Evolutionary conservation across 805 yeast species (phyloP).

Genomic region (Yarrowia sp.): DNA sequence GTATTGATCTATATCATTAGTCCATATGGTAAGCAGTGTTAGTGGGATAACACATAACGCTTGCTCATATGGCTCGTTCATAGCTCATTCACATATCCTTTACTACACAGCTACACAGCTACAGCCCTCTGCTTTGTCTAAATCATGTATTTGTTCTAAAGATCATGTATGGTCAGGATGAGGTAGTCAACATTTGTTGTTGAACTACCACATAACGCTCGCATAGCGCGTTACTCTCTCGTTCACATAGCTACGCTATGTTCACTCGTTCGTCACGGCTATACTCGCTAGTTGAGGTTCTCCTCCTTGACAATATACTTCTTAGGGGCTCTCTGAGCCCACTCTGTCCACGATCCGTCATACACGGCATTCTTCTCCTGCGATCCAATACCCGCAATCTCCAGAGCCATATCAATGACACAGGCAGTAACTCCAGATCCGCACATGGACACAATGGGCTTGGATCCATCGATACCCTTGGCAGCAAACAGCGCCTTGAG

Average conservation of each 20-base stretch:
- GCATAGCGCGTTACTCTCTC: too few relatives aligned
- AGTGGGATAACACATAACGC: too few relatives aligned
- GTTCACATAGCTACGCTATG: too few relatives aligned
- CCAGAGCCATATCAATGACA: slow-evolving; percentile 69
- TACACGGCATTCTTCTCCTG: slow-evolving; percentile 44
- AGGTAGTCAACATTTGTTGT: too few relatives aligned
- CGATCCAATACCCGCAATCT: slow-evolving; percentile 37
- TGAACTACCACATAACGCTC: too few relatives aligned
- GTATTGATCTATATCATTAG: too few relatives aligned
- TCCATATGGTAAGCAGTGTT: too few relatives aligned
- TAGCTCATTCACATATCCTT: too few relatives aligned
- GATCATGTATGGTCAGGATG: not conserved
- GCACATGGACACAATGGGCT: slow-evolving; percentile 82
- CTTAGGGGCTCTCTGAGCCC: slow-evolving; percentile 71
- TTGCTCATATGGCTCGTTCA: too few relatives aligned
- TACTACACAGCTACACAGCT: too few relatives aligned
- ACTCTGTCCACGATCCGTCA: slow-evolving; percentile 71
- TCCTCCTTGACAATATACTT: slow-evolving; percentile 50
- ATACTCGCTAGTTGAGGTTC: slow-evolving; percentile 6
- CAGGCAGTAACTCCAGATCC: slow-evolving; percentile 98
- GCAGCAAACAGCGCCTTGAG: slow-evolving; percentile 49
- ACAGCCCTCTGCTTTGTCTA: not conserved
- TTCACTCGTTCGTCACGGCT: not conserved
- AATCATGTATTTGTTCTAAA: not conserved
- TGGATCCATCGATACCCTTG: slow-evolving; percentile 45